phyloP scores from a whole-genome alignment of 1,284 basidiomycete genomes.

The Rhodotorula sp. region DNA sequence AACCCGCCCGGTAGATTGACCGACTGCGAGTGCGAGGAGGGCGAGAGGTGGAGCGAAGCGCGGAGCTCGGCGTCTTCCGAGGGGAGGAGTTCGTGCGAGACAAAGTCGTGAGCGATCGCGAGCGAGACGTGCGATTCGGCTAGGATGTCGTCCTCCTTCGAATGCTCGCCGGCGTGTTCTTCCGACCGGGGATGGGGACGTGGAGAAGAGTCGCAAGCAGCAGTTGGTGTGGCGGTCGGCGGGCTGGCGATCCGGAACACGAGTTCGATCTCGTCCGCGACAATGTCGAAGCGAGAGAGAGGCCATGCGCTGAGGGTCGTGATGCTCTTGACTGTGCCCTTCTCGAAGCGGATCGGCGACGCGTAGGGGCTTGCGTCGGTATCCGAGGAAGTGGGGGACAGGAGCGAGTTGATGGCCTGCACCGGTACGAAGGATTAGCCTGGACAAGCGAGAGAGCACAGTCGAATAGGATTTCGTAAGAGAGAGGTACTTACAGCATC shows the following conservation, averaged over 20 bases:
- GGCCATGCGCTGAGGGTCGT: constrained; percentile 55
- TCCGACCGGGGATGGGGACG: constrained; percentile 4
- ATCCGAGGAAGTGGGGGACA: constrained; percentile 47
- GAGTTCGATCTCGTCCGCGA: constrained; percentile 56
- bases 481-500: constrained; percentile 3
- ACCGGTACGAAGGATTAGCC: not conserved
- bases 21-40: constrained; percentile 53
- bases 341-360: constrained; percentile 65
- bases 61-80: constrained; percentile 70
- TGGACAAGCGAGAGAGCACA: not conserved
- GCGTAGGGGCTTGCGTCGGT: constrained; percentile 46
- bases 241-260: constrained; percentile 60
- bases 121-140: constrained; percentile 73
- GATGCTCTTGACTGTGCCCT: constrained; percentile 70
- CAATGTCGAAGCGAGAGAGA: constrained; percentile 47
- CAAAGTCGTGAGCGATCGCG: constrained; percentile 67
- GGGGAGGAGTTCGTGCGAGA: constrained; percentile 72
- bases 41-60: constrained; percentile 62
- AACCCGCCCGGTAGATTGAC: constrained; percentile 63
- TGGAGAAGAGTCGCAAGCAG: constrained; percentile 8
- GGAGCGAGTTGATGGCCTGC: constrained; percentile 74
- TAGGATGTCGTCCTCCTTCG: constrained; percentile 51
- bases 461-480: not conserved
- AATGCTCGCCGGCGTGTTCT: not conserved
- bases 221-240: not conserved